These are phyloP conservation scores for Neurospora crassa DNA, from an alignment of 2,329 filamentous ascomycete species.

Conservation along the genomic window DNA sequence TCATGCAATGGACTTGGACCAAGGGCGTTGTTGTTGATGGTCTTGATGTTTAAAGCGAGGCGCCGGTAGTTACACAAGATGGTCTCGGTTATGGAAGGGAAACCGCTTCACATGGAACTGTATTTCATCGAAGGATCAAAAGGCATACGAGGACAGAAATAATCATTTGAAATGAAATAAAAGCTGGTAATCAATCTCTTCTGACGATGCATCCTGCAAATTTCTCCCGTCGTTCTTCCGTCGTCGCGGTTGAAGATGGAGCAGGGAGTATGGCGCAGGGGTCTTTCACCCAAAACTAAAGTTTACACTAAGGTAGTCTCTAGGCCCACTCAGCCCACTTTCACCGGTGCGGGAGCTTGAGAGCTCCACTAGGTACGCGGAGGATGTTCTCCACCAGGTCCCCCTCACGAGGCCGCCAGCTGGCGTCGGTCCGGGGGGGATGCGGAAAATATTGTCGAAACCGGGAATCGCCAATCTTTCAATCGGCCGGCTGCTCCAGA, in stretches of 20 bases:
- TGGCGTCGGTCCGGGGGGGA: constrained; percentile 12
- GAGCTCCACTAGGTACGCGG: not conserved
- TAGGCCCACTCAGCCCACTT: not conserved
- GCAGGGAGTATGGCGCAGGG: not conserved
- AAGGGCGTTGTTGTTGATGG: constrained; percentile 80
- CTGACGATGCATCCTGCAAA: not conserved
- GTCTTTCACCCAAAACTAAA: not conserved
- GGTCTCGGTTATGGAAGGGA: not conserved
- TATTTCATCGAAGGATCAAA: not conserved
- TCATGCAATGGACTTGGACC: constrained; percentile 76
- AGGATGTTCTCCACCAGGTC: not conserved
- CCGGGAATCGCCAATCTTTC: not conserved
- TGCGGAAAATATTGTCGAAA: constrained; percentile 12
- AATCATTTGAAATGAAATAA: not conserved
- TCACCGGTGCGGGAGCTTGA: not conserved
- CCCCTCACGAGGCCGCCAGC: constrained; percentile 4
- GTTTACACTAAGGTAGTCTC: not conserved
- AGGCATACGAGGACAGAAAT: not conserved
- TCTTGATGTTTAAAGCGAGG: constrained; percentile 58
- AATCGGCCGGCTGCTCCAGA: not conserved
- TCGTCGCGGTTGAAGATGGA: not conserved
- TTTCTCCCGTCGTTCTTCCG: not conserved
- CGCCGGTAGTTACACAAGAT: not conserved
- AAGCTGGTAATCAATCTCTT: not conserved
- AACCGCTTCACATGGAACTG: not conserved